Base-by-base conservation (phyloP, 2,329 filamentous ascomycete genomes). In the Herpotrichia juniperi region DNA sequence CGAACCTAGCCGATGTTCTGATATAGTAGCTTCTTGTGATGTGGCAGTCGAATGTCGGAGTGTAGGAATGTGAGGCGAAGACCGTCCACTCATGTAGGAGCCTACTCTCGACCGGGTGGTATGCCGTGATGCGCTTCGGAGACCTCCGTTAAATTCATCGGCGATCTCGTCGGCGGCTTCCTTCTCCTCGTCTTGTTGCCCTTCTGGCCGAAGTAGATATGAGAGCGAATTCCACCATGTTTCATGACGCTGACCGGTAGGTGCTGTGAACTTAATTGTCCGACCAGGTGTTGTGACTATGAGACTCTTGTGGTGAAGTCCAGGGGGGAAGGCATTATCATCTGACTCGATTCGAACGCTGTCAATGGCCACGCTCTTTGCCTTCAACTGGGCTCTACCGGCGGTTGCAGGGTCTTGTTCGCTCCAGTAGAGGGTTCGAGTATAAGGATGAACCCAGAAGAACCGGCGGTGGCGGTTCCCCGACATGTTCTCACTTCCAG, bases 371-470 rank as follows among this genome's bases (percentile, higher is more conserved):
- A 97, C 90, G 73, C 91, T 96, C 86, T 97, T 97, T 12, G 85
- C 84, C 64, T 85, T 80, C 79, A 93, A 78, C 75, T 97, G 90
- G 10, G 83, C 78, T 57, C 89, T 87, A n/a, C 90, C 90, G 42
- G 88, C 89, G 42, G 81, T 83, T 25, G 90, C 87, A 6, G 94
- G 94, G 71, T 97, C 93, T 48, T 87, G 83, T 61, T 96, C 90
- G 70, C 93, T 96, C 94, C 94, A 99, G 81, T 97, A 97, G 63
- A 99, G 76, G 4, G 93, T 97, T 44, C 93, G 86, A 2, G 93
- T 99, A 75, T 97, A 99, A 0, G 94, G 94, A 71, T 99, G 94
- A 19, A 99, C 91, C 94, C 94, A 99, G 82, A 99, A 99, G 81
- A 97, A 99, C 26, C 94, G 87, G 56, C 91, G 86, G 74, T 99